Base-by-base conservation (phyloP, 2,329 filamentous ascomycete genomes). In the Penicillium sp. region DNA sequence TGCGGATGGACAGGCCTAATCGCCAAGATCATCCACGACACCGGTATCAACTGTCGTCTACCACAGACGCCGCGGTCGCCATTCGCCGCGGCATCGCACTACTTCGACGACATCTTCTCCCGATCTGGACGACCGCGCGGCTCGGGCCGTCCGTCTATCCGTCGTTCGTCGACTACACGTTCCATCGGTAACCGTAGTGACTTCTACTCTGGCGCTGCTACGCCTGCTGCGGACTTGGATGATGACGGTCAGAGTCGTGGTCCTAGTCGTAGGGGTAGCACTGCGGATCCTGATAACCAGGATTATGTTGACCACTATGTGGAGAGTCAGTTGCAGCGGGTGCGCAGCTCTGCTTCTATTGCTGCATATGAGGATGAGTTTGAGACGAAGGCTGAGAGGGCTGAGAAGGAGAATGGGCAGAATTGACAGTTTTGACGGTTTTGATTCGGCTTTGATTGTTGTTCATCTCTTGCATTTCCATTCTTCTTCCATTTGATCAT, bases 11-110 rank as follows among this genome's bases (percentile, higher is more conserved):
- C 93, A 36, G 93, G 93, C 25, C 76, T 97, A 63, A 91, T 97
- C 72, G 93, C 93, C 26, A 92, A 95, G 75, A 89, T 97, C 85
- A 97, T 97, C 57, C 93, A 97, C 67, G 94, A 97, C 69, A 97
- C 93, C 64, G 93, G 90, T 63, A 83, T 95, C 69, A 94, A 86
- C 71, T 96, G 92, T 73, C 90, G 92, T 67, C 85, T 96, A 14
- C 92, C 93, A 1, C 91, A 97, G 68, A 97, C 94, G 0, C 94
- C 94, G 14, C 89, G 91, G 47, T 95, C 91, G 3, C 92, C 93
- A 2, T 86, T 88, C 2, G 84, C 85, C 1, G 91, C 88, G 38
- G 93, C 95, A 75, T 83, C 88, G 8, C 92, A 97, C 73, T 97
- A 97, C 80, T 97, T 97, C 70, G 93, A 97, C 67, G 93, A 97